These are phyloP conservation scores for Stemphylium beticola DNA, from an alignment of 2,329 filamentous ascomycete species.

Conservation along the genomic window DNA sequence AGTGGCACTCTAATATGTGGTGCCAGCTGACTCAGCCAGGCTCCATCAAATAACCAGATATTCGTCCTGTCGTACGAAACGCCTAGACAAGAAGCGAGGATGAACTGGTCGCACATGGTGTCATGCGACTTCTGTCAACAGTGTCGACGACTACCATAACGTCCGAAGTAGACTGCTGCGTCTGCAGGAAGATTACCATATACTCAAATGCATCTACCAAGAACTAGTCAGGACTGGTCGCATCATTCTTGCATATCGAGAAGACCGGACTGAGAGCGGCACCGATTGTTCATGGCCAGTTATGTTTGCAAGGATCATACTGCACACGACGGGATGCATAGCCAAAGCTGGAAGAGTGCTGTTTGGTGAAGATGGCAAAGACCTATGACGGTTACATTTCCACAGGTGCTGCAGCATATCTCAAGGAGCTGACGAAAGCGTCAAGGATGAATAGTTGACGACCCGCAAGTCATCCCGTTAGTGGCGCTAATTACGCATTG, in stretches of 20 bases:
- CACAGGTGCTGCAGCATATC: not conserved
- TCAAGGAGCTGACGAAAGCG: not conserved
- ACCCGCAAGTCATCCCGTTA: not conserved
- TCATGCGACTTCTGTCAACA: not conserved
- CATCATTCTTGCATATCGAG: not conserved
- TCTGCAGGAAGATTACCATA: not conserved
- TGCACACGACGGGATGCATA: not conserved
- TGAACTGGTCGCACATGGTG: not conserved
- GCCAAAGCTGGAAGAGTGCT: not conserved
- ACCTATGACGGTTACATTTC: not conserved
- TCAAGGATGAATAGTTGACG: not conserved
- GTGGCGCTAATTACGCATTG: not conserved
- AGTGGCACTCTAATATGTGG: not conserved
- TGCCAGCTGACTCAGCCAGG: not conserved
- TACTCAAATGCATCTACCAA: not conserved
- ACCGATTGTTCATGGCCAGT: slow-evolving; percentile 1
- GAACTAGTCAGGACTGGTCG: not conserved
- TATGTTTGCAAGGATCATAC: not conserved
- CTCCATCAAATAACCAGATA: not conserved
- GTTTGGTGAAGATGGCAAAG: not conserved
- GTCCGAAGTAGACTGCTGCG: not conserved
- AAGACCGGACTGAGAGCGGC: not conserved
- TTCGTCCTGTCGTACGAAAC: not conserved
- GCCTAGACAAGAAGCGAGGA: not conserved
- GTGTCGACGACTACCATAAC: not conserved